Base-by-base conservation (phyloP, 2,329 filamentous ascomycete species). In the Colletotrichum sp. region DNA sequence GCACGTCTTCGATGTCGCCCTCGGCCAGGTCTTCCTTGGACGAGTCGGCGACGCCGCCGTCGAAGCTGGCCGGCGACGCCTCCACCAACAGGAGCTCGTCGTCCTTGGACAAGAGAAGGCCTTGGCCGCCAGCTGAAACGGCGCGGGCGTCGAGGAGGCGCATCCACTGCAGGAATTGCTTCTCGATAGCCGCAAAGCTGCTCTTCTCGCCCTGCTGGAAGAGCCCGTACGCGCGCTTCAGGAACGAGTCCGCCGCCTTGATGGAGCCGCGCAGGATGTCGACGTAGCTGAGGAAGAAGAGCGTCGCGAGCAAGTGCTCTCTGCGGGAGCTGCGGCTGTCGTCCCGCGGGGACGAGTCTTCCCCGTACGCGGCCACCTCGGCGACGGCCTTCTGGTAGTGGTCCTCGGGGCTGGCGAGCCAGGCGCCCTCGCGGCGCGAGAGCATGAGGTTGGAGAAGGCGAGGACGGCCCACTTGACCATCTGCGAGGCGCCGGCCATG, bases 251-350 rank as follows among this genome's bases (percentile, higher is more conserved):
- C 1, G 89, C 88, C n/a, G 85, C 83, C 26, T 84, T 82, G 7
- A 87, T 84, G n/a, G 83, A 81, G 12, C 82, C 84, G 71, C 87
- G 85, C 6, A 89, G 80, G 13, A 89, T 86, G 76, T 90, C 89
- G 26, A 89, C 88, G 75, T 91, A 91, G 64, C 88, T 89, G 5
- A 91, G 83, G 72, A 91, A 87, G 81, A 91, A 91, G 10, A 90
- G 79, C 0, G 89, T 85, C 2, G 88, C 88, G 8, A 91, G 83
- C 5, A 90, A 81, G 52, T 88, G 82, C 75, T 89, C 86, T 6
- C 86, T 78, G 8, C 80, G 77, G 6, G 77, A 67, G n/a, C 80
- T 84, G 30, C 85, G 81, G 15, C 8, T 30, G 5, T 69, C 70
- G 9, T n/a, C 80, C 75, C 4, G 72, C 3, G 79, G 65, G 1